Conservation (phyloP, 108 stramenopile species). For the Skeletonema tropicum region DNA sequence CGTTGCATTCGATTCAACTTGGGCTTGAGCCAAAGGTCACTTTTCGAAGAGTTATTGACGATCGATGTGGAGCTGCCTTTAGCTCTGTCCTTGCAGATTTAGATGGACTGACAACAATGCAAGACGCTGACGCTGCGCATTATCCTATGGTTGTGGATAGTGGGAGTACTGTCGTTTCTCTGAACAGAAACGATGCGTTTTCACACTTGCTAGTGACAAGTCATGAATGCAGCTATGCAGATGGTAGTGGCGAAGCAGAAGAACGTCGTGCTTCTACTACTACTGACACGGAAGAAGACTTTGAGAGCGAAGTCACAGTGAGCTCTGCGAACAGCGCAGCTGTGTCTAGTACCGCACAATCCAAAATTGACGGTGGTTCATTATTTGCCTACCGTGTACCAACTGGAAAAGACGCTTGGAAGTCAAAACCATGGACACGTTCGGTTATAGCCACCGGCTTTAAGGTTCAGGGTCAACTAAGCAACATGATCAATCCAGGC, state of each 20-base stretch:
- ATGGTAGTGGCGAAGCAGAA: conserved; percentile 15
- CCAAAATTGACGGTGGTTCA: conserved; percentile 79
- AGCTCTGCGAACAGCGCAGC: conserved; percentile 1
- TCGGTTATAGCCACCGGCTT: conserved; percentile 90
- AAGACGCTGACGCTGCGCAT: neutral
- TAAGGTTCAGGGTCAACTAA: conserved; percentile 79
- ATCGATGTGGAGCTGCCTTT: conserved; percentile 89
- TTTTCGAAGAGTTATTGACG: conserved; percentile 77
- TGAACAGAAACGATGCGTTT: conserved; percentile 63
- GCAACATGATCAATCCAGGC: conserved; percentile 95
- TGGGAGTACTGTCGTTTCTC: conserved; percentile 74
- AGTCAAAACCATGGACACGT: conserved; percentile 80
- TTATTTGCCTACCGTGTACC: conserved; percentile 92
- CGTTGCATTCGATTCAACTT: conserved; percentile 79
- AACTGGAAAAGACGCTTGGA: conserved; percentile 59
- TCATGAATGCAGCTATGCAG: conserved; percentile 75
- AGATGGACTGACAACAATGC: conserved; percentile 45
- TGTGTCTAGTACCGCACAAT: conserved; percentile 10
- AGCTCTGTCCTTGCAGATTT: conserved; percentile 87
- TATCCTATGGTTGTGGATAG: conserved; percentile 61
- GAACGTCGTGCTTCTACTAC: neutral
- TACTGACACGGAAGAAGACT: conserved; percentile 6
- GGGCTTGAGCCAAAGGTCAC: conserved; percentile 63
- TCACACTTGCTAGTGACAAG: conserved; percentile 82
- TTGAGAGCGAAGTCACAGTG: neutral